Evolutionary conservation across 352 stramenopile species (phyloP), one percentile per base, ranked within the genome.

Genomic region (Globisporangium cederbergense): DNA sequence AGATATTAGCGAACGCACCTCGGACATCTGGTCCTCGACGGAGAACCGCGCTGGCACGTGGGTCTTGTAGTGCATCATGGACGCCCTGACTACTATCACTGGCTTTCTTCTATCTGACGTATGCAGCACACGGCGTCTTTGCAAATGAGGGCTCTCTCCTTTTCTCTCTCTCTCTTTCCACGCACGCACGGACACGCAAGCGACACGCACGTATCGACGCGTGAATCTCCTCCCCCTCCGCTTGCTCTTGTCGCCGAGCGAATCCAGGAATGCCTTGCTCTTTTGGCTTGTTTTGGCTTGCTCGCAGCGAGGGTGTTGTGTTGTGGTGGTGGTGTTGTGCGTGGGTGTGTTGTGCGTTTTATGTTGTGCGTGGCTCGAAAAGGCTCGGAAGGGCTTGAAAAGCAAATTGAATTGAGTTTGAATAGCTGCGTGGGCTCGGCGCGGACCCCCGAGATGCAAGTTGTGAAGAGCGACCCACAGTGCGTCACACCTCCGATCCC

Each of bases 21-120:
- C 86, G 40, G 84, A 77, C 86, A 95, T 95, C 72, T 95, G 86
- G 68, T 95, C 86, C 49, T 95, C 86, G 43, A 92, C 83, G 51
- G 86, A 95, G 65, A 93, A 90, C 55, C 86, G 84, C 65, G 81
- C 81, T 18, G 86, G 86, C 70, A 88, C 82, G 73, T 95, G 86
- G 46, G 86, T 95, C 72, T 91, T 91, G 74, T 95, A 95, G 67
- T 95, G 86, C 81, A 93, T 93, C 58, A 64, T 68, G 34, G 10
- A 52, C 32, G 20, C 9, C 13, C 45, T 30, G 30, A 55, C 46
- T 43, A 36, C 32, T 36, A 14, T 25, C 9, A 10, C 36, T 49
- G n/a, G n/a, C 18, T 25, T 14, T 20, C 22, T 34, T 7, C 7
- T 38, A 5, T 16, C 18, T 28, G 14, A 57, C 50, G 16, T 57